Conservation (phyloP, 345 rosid species). For the Corchorus capsularis region DNA sequence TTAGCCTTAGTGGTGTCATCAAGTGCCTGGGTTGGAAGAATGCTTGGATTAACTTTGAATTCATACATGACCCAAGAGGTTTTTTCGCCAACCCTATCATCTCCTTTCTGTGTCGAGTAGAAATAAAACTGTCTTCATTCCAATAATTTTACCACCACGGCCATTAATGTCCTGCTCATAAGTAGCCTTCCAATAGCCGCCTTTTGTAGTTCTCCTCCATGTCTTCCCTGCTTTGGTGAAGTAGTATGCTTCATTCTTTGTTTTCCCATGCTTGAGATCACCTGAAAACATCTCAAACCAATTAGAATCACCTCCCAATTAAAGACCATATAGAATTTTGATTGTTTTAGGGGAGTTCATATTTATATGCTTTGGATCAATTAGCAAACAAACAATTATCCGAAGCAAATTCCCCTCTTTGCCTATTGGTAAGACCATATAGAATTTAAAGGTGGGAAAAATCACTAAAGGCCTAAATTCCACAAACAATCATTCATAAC, state of each 20-base stretch:
- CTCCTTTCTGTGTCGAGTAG: neutral
- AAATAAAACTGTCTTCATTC: neutral
- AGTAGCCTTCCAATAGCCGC: neutral
- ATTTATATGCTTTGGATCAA: too few species aligned
- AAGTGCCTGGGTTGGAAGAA: neutral
- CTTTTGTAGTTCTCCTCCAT: neutral
- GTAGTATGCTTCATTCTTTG: neutral
- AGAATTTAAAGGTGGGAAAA: too few species aligned
- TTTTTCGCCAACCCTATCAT: neutral
- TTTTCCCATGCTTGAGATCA: neutral
- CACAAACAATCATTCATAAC: too few species aligned
- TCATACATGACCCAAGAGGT: neutral
- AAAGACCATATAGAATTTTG: neutral
- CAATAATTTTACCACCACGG: neutral
- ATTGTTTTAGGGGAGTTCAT: too few species aligned
- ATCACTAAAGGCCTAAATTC: too few species aligned
- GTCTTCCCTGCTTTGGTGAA: neutral
- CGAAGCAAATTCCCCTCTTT: too few species aligned
- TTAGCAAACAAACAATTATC: too few species aligned
- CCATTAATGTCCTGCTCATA: neutral
- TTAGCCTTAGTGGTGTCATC: neutral
- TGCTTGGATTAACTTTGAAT: neutral
- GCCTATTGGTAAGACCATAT: too few species aligned
- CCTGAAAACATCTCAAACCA: neutral
- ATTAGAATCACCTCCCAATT: neutral